Conservation (phyloP, 805 yeast genomes). For the Brettanomyces sp. region DNA sequence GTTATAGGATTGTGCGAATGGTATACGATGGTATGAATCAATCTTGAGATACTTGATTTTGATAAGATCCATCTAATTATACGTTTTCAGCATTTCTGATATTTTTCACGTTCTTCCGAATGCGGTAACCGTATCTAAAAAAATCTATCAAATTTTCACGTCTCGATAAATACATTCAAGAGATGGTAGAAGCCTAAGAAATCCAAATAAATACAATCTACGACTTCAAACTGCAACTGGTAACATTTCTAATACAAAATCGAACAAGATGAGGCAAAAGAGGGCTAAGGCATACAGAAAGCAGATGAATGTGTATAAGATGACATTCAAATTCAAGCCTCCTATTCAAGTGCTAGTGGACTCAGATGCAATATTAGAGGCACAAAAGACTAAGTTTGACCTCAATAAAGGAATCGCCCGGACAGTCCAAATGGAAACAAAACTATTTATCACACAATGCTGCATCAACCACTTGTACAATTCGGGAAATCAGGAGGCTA, state of each 20-base stretch:
- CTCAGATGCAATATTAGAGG: conserved; percentile 60
- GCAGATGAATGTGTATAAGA: conserved; percentile 77
- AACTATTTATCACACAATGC: conserved; percentile 92
- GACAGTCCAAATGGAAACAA: conserved; percentile 77
- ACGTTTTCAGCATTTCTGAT: too few relatives aligned
- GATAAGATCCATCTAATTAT: too few relatives aligned
- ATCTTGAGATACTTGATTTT: too few relatives aligned
- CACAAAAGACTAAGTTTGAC: conserved; percentile 63
- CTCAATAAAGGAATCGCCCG: conserved; percentile 71
- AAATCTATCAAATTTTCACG: not conserved
- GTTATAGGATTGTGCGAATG: too few relatives aligned
- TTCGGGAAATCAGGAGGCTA: conserved; percentile 63
- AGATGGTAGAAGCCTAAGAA: too few relatives aligned
- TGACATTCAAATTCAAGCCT: conserved; percentile 84
- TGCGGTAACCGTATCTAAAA: not conserved
- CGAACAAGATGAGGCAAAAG: conserved; percentile 76
- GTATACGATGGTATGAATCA: too few relatives aligned
- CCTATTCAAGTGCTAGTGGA: conserved; percentile 91
- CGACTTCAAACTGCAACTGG: not conserved
- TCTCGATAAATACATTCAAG: not conserved
- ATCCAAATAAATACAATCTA: not conserved
- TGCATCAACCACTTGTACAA: conserved; percentile 80
- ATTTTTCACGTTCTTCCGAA: not conserved
- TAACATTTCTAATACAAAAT: not conserved
- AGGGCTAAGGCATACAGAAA: conserved; percentile 91